Percentiles rank a stretch among this genome's conserved stretches.
Conservation (phyloP, 2,329 filamentous ascomycete genomes). For the Triangularia setosa region DNA sequence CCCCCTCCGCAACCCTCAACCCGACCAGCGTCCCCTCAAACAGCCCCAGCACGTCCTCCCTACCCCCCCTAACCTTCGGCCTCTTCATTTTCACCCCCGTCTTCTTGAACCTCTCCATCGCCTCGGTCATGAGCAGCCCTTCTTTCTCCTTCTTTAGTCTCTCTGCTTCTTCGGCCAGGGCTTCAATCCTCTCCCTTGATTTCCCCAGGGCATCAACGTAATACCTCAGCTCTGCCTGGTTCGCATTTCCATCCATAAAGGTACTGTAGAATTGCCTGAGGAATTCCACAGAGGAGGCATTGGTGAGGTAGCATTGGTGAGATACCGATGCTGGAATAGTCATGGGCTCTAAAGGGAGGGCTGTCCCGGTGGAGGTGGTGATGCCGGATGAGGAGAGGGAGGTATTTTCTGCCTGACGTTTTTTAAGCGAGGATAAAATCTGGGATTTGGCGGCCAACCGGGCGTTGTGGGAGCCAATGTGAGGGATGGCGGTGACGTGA, state of each 20-base stretch:
- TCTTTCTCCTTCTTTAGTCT: constrained; percentile 64
- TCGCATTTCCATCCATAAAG: constrained; percentile 78
- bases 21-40: constrained; percentile 49
- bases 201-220: constrained; percentile 77
- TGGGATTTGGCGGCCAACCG: constrained; percentile 62
- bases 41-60: constrained; percentile 69
- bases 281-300: constrained; percentile 92
- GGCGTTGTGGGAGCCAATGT: constrained; percentile 67
- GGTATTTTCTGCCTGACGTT: not conserved
- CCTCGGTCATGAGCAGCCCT: constrained; percentile 58
- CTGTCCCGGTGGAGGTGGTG: not conserved
- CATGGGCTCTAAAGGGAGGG: constrained; percentile 40
- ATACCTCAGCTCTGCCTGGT: constrained; percentile 68
- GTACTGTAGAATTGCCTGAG: constrained; percentile 96
- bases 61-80: constrained; percentile 71
- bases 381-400: not conserved
- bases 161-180: constrained; percentile 78
- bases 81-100: constrained; percentile 72
- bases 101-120: constrained; percentile 64
- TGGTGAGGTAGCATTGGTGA: constrained; percentile 52
- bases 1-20: not conserved
- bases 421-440: constrained; percentile 44
- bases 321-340: constrained; percentile 51
- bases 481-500: constrained; percentile 35
- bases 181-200: constrained; percentile 73